Evolutionary conservation across 139 green algal genomes (phyloP), one percentile per base, ranked within the genome.

Genomic region (Monoraphidium neglectum): DNA sequence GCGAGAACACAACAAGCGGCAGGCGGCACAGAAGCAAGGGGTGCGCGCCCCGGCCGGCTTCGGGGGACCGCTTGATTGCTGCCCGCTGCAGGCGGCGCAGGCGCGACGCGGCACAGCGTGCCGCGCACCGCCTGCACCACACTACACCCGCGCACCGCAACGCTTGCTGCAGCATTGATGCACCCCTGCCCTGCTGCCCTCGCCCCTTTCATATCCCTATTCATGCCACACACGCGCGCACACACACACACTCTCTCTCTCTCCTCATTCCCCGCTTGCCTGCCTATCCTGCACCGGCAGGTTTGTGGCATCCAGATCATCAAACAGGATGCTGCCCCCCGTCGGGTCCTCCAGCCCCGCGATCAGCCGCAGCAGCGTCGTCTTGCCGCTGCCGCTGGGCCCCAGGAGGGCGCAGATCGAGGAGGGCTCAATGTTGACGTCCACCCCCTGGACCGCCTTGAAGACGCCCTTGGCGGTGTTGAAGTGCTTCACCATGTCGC

Each of bases 331-430:
- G 4, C 60, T 72, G 38, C 93, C 93, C 6, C 13, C 62, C 0
- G 87, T 94, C 59, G 87, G 77, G 47, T 70, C 74, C 72, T 97
- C 93, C 37, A 98, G 79, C 38, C 93, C 93, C 2, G 93, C 87
- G 21, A 98, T 87, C 28, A 97, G 76, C 21, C 93, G 84, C 77
- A 98, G 80, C 74, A 97, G 77, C 13, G 93, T 98, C 1, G 92
- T 97, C 72, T 97, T 97, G 76, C 85, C 84, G 74, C 82, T 90
- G 13, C 92, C 92, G 3, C 86, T 93, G 10, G 92, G 92, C 6
- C 92, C 92, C 60, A 97, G 78, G 65, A 97, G 78, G 0, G 91
- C 92, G 15, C 88, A 88, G 63, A 93, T 94, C 32, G 86, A 83
- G 70, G 73, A 83, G 30, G 92, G 86, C 24, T 86, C 73, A 4